Conservation (phyloP, 192 early-diverging fungal species). For the Cetraspora pellucida region DNA sequence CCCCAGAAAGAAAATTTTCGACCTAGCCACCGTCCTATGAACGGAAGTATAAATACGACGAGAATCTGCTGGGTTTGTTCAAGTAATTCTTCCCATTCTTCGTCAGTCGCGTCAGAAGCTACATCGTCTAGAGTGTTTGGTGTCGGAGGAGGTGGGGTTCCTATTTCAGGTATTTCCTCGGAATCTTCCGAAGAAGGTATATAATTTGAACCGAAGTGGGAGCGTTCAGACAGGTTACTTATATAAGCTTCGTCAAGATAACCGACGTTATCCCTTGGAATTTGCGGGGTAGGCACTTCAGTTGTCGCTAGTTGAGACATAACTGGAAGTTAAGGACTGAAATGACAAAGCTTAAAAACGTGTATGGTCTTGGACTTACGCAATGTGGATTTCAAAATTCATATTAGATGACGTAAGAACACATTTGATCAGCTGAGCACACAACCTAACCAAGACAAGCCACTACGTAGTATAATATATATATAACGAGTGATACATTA, state of each 20-base stretch:
- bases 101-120: constrained; percentile 3
- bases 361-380: no score
- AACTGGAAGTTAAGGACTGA: background rate
- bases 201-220: background rate
- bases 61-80: constrained; percentile 7
- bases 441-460: no score
- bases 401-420: no score
- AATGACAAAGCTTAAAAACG: background rate
- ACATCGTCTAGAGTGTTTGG: background rate
- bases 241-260: constrained; percentile 27
- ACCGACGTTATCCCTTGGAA: constrained; percentile 17
- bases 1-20: constrained; percentile 34
- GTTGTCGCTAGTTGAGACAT: background rate
- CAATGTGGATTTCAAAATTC: no score
- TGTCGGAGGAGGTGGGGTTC: no score
- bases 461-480: no score
- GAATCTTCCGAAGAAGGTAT: no score
- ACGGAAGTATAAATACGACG: constrained; percentile 18
- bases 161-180: no score
- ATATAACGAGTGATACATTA: no score
- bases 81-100: constrained; percentile 23
- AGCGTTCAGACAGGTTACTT: background rate
- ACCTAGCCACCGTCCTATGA: constrained; percentile 17
- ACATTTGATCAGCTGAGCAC: no score
- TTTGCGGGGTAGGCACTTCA: background rate